Percentiles rank a stretch among this genome's conserved stretches.
These are phyloP conservation scores for Gamarada debralockiae DNA, from an alignment of 495 filamentous ascomycete genomes.

Conservation along the genomic window DNA sequence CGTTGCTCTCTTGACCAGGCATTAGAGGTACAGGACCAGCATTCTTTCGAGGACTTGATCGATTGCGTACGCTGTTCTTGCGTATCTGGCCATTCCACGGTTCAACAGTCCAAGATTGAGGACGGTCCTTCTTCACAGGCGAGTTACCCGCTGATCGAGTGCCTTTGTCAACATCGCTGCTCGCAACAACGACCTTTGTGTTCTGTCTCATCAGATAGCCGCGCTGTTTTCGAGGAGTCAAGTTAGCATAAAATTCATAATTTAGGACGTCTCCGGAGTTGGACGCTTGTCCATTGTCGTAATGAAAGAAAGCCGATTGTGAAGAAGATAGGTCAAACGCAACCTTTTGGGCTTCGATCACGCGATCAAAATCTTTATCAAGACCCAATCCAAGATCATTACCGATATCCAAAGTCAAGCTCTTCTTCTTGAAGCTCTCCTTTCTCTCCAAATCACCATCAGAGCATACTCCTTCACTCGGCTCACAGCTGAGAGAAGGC, in stretches of 20 bases:
- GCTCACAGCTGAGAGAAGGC: constrained; percentile 33
- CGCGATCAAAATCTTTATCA: constrained; percentile 88
- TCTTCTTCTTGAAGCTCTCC: constrained; percentile 54
- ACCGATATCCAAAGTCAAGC: constrained; percentile 65
- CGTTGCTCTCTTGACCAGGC: constrained; percentile 83
- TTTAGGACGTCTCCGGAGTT: neutral
- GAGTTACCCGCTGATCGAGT: constrained; percentile 65
- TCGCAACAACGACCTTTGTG: constrained; percentile 93
- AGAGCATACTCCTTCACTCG: constrained; percentile 30
- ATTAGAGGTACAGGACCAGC: constrained; percentile 71
- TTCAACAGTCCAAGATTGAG: constrained; percentile 90
- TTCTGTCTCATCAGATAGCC: constrained; percentile 99
- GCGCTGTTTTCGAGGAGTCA: constrained; percentile 63
- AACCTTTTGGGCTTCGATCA: constrained; percentile 99
- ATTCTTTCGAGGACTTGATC: constrained; percentile 57
- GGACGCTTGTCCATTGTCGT: constrained; percentile 24
- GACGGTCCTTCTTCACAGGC: constrained; percentile 68
- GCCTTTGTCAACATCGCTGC: constrained; percentile 52
- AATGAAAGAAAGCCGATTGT: constrained; percentile 6
- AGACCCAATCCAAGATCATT: constrained; percentile 74
- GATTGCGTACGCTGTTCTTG: constrained; percentile 44
- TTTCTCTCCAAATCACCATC: constrained; percentile 44
- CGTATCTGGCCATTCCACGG: constrained; percentile 85
- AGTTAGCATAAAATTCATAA: constrained; percentile 50
- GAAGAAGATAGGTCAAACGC: constrained; percentile 31